phyloP scores from a whole-genome alignment of 306 rosid species.

The Prunus padus region DNA sequence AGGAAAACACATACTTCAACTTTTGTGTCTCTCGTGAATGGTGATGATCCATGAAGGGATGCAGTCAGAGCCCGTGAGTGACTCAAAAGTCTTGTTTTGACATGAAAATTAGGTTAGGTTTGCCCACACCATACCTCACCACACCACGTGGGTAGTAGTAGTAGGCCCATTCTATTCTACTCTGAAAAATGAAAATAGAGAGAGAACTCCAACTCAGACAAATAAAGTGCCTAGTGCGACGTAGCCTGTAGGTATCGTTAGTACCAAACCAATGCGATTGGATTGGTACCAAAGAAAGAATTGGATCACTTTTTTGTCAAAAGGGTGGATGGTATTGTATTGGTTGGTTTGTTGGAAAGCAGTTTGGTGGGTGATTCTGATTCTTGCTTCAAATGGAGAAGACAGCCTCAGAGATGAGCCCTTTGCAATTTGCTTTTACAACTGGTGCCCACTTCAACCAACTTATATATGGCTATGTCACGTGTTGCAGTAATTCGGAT shows the following conservation, averaged over 20 bases:
- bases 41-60: neutral
- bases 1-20: too few species aligned
- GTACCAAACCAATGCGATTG: too few species aligned
- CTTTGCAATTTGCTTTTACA: neutral
- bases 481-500: too few species aligned
- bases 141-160: too few species aligned
- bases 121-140: too few species aligned
- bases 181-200: too few species aligned
- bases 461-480: too few species aligned
- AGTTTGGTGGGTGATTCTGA: neutral
- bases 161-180: too few species aligned
- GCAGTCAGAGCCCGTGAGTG: neutral
- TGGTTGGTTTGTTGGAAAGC: neutral
- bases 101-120: neutral
- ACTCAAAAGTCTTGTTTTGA: neutral
- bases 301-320: neutral
- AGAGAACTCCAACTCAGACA: too few species aligned
- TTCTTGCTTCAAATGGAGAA: slow-evolving; percentile 1
- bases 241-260: too few species aligned
- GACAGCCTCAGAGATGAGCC: neutral
- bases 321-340: neutral
- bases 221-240: too few species aligned
- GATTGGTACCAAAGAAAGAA: neutral
- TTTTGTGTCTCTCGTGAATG: too few species aligned
- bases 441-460: neutral